Conservation (phyloP, 108 stramenopile genomes). For the Pseudonitzschia multiseries region DNA sequence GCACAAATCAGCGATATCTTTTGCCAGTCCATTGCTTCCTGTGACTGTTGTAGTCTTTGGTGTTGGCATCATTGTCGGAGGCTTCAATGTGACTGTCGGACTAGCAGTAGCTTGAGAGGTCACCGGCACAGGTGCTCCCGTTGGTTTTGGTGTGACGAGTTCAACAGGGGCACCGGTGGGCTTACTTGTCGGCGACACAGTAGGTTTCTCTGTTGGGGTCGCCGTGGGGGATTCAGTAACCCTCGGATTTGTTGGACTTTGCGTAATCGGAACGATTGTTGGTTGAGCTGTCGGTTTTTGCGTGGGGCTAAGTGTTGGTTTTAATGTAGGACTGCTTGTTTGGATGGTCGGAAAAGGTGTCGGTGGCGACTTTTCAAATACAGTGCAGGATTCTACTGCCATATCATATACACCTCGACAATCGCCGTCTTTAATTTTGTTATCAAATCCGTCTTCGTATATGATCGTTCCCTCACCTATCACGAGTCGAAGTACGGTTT, state of each 20-base stretch:
- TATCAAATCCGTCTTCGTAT: conserved; percentile 5
- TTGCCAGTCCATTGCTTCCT: background rate
- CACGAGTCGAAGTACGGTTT: background rate
- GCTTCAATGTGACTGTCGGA: background rate
- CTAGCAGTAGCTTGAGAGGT: too few relatives aligned
- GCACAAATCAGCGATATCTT: background rate
- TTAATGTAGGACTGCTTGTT: background rate
- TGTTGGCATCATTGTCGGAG: background rate
- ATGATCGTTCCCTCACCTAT: background rate
- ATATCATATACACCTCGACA: conserved; percentile 6
- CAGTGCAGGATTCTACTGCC: background rate
- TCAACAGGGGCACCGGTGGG: background rate
- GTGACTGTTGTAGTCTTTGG: background rate
- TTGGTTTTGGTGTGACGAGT: background rate
- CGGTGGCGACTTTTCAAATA: conserved; percentile 3
- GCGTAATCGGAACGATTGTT: background rate
- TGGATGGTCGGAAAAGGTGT: background rate
- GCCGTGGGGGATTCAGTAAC: too few relatives aligned
- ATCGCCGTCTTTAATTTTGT: background rate
- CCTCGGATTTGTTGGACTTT: background rate
- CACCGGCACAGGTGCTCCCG: background rate
- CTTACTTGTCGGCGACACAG: background rate
- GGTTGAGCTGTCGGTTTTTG: background rate
- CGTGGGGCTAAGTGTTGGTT: background rate
- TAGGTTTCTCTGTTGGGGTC: too few relatives aligned